Evolutionary conservation across 108 stramenopile genomes (phyloP).

Genomic region (Asterionellopsis glacialis): DNA sequence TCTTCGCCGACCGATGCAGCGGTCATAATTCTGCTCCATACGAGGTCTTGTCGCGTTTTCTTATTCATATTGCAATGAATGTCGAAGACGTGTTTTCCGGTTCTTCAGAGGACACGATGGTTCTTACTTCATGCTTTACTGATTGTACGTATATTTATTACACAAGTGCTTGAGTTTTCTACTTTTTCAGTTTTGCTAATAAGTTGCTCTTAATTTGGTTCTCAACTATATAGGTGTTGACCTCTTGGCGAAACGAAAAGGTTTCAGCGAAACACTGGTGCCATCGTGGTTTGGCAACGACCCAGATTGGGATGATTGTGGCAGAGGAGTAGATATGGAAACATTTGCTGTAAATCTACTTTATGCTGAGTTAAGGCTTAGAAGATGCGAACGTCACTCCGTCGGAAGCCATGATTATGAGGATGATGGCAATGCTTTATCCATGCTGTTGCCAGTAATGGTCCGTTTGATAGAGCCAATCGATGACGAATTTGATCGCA

Average conservation of each 20-base stretch:
- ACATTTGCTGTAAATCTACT: constrained; percentile 66
- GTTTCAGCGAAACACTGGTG: constrained; percentile 9
- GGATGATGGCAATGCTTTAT: constrained; percentile 46
- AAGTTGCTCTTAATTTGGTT: neutral
- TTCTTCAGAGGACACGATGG: constrained; percentile 36
- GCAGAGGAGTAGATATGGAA: constrained; percentile 17
- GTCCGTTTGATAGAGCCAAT: constrained; percentile 28
- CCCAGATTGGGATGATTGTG: neutral
- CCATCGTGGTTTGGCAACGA: neutral
- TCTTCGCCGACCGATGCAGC: constrained; percentile 46
- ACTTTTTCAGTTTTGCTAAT: neutral
- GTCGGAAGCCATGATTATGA: constrained; percentile 25
- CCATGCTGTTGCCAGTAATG: constrained; percentile 47
- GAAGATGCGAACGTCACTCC: constrained; percentile 47
- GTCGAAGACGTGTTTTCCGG: constrained; percentile 46
- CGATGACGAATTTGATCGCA: constrained; percentile 6
- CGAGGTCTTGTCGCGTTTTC: constrained; percentile 45
- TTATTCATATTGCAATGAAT: constrained; percentile 56
- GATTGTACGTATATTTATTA: constrained; percentile 28
- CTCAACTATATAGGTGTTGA: constrained; percentile 3
- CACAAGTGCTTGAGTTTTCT: neutral
- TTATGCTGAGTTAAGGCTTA: constrained; percentile 60
- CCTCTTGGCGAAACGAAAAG: constrained; percentile 8
- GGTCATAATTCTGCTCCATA: constrained; percentile 53
- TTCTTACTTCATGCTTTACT: constrained; percentile 39